Evolutionary conservation across 1,284 basidiomycete genomes (phyloP).

Genomic region (Athelia psychrophila): DNA sequence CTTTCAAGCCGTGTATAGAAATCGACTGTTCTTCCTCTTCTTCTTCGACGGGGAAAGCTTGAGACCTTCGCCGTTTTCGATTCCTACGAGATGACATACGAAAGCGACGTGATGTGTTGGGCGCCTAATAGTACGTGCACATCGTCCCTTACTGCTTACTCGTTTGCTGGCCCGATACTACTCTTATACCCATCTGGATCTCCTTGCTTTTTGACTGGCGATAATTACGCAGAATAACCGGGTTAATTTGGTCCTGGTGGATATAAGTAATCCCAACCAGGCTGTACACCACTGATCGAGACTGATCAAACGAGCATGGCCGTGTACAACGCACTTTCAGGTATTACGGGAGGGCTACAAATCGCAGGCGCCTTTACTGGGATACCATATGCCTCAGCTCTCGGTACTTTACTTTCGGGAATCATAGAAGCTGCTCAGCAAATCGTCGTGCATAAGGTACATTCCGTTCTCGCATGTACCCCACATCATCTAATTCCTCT

Average conservation of each 20-base stretch:
- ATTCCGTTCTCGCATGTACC: slow-evolving; percentile 4
- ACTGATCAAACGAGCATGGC: background rate
- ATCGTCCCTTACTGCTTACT: no score
- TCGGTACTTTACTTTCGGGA: slow-evolving; percentile 35
- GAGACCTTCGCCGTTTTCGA: slow-evolving; percentile 49
- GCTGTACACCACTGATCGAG: no score
- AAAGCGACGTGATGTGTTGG: slow-evolving; percentile 1
- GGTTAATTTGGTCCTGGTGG: no score
- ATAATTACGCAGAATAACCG: no score
- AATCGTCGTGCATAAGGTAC: slow-evolving; percentile 44
- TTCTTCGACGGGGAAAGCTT: slow-evolving; percentile 33
- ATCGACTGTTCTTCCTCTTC: slow-evolving; percentile 15
- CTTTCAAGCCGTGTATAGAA: background rate
- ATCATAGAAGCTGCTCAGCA: slow-evolving; percentile 40
- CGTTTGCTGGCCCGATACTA: no score
- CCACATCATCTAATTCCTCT: background rate
- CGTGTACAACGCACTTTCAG: slow-evolving; percentile 25
- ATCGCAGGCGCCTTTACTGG: slow-evolving; percentile 39
- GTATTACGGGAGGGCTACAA: slow-evolving; percentile 30
- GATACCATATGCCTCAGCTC: slow-evolving; percentile 40
- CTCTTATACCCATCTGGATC: no score
- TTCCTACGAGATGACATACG: slow-evolving; percentile 9
- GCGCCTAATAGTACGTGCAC: slow-evolving; percentile 1
- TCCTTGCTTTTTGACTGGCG: no score
- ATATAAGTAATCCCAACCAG: no score